Evolutionary conservation across 805 yeast species (phyloP), one percentile per base, ranked within the genome.

Genomic region (Starmera dryadoides): DNA sequence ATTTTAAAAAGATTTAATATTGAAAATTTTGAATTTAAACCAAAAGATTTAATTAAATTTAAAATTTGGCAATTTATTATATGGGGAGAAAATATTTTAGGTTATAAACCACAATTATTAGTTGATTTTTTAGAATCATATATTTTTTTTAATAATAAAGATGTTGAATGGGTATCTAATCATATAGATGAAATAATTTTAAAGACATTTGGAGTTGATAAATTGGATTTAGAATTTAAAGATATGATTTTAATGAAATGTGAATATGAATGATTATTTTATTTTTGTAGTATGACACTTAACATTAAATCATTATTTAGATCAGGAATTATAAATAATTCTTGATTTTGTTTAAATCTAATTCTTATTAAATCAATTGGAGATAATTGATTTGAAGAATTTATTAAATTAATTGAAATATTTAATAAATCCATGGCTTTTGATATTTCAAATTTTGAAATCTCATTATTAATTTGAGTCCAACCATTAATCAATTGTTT

Each of bases 271-370:
- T 25, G 28, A 25, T 25, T 8, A 10, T 5, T 25, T 4, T 8
- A 25, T 12, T 25, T 25, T 25, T 25, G 28, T 25, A 25, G 28
- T 11, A 25, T 25, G 10, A 20, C 18, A 23, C 38, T 15, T 3
- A 42, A 25, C 17, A 37, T 39, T 16, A 42, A 32, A 28, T 42
- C 43, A 20, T 40, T 42, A 5, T 18, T 32, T n/a, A 33, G 4
- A 23, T 42, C 43, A 4, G 37, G 37, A 12, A 40, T n/a, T 11
- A 21, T 30, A 11, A 42, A 35, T 9, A 42, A 15, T 21, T 40
- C 41, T 12, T 12, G 9, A 19, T 22, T 34, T 7, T 15, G 28
- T 6, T 16, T 12, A 26, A 34, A 42, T 22, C 41, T 39, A 12
- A 34, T 34, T 21, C 35, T 42, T 4, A 42, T 11, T 14, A 37